A percentile compares a stretch with the other conserved stretches of the same genome.
Evolutionary conservation across 805 yeast species (phyloP).

Genomic region (Metahyphopichia silvanorum): DNA sequence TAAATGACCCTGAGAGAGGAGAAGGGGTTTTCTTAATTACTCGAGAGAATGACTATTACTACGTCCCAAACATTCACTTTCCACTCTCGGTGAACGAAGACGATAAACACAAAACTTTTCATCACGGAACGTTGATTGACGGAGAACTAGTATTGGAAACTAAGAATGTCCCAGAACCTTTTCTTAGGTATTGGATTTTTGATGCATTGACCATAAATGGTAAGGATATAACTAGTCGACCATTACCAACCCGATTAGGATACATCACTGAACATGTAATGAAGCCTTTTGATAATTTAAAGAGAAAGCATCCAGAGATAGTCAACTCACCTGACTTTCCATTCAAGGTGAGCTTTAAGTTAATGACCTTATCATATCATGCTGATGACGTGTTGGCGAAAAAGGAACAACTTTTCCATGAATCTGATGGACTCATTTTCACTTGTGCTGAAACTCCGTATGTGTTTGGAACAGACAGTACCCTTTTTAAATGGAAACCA

Average conservation of each 20-base stretch:
- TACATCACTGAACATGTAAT: conserved; percentile 78
- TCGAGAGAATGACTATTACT: conserved; percentile 81
- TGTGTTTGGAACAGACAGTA: conserved; percentile 81
- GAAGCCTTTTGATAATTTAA: conserved; percentile 74
- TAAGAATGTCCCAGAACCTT: conserved; percentile 51
- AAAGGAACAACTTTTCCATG: conserved; percentile 73
- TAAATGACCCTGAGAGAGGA: conserved; percentile 67
- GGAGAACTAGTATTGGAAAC: conserved; percentile 87
- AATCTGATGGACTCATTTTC: conserved; percentile 89
- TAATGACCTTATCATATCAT: conserved; percentile 81
- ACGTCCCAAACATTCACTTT: conserved; percentile 81
- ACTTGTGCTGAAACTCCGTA: conserved; percentile 91
- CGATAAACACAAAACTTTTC: conserved; percentile 56
- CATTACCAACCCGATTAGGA: conserved; percentile 79
- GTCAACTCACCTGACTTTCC: conserved; percentile 66
- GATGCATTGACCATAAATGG: conserved; percentile 89
- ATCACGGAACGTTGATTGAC: conserved; percentile 86
- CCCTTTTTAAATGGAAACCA: conserved; percentile 94
- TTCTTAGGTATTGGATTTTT: conserved; percentile 75
- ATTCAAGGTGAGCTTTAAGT: conserved; percentile 80
- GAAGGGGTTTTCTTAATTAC: conserved; percentile 90
- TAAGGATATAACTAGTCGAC: conserved; percentile 61
- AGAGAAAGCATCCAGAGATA: conserved; percentile 67
- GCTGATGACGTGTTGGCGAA: conserved; percentile 71
- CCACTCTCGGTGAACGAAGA: conserved; percentile 50